Percentiles rank a stretch among this genome's conserved stretches.
These are phyloP conservation scores for Trichomonas tenax DNA, from an alignment of 208 protist genomes.

Conservation along the genomic window DNA sequence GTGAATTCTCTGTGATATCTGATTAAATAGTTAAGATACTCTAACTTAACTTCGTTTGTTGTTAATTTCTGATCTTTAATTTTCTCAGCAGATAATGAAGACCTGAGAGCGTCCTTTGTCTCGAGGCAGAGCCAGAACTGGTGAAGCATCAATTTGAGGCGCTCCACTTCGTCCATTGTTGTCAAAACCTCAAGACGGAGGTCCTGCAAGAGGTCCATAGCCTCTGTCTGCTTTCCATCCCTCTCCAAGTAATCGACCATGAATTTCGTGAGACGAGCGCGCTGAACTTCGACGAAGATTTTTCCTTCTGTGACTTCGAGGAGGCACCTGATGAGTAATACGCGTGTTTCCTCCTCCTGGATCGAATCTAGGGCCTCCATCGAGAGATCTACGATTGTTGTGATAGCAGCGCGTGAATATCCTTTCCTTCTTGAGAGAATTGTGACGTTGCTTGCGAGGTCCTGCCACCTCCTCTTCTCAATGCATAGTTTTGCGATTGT, in stretches of 20 bases:
- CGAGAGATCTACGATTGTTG: neutral
- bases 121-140: neutral
- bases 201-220: neutral
- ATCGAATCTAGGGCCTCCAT: neutral
- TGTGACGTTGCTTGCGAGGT: neutral
- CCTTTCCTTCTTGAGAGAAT: neutral
- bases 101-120: neutral
- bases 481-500: neutral
- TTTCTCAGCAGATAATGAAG: neutral
- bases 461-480: neutral
- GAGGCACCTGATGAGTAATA: neutral
- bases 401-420: neutral
- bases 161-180: neutral
- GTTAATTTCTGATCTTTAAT: neutral
- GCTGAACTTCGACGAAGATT: conserved; percentile 15
- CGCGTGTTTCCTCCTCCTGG: neutral
- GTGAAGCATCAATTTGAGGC: neutral
- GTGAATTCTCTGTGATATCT: neutral
- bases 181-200: neutral
- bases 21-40: neutral
- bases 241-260: neutral
- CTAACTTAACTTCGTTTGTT: neutral
- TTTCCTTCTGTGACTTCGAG: conserved; percentile 10
- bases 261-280: neutral
- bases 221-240: neutral